Percentiles rank a stretch among this genome's conserved stretches.
Evolutionary conservation across 352 stramenopile genomes (phyloP).

Genomic region (Heterotrichella gracilis): DNA sequence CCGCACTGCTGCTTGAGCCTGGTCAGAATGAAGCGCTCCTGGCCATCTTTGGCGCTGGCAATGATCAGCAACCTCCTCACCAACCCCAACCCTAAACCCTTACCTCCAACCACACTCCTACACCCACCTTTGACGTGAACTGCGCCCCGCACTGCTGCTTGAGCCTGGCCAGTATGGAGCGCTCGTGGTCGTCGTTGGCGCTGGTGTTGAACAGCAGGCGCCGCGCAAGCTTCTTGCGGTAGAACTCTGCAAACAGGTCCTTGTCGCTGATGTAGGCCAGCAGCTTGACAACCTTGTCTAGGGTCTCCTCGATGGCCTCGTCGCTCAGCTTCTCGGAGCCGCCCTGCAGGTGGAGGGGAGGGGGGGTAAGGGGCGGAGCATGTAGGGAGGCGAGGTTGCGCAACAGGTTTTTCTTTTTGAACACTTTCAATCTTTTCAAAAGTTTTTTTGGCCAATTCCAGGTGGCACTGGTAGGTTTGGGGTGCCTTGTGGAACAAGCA

Average conservation of each 20-base stretch:
- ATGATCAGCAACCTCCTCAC: conserved; percentile 83
- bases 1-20: conserved; percentile 92
- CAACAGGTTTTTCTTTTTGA: no score
- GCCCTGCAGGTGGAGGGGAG: no score
- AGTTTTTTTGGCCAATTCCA: no score
- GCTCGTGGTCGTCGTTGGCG: conserved; percentile 75
- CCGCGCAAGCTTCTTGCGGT: conserved; percentile 90
- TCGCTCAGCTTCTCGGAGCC: conserved; percentile 86
- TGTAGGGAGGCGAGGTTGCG: no score
- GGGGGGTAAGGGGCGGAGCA: no score
- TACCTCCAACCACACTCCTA: no score
- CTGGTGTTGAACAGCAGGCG: conserved; percentile 85
- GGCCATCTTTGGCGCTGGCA: conserved; percentile 73
- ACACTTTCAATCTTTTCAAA: no score
- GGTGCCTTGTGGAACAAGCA: no score
- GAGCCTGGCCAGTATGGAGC: conserved; percentile 94
- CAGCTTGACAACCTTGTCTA: conserved; percentile 86
- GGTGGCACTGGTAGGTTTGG: no score
- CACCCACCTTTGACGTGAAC: conserved; percentile 85
- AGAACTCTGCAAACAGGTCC: conserved; percentile 93
- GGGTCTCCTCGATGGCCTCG: conserved; percentile 57
- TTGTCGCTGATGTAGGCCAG: conserved; percentile 98
- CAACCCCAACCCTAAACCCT: no score
- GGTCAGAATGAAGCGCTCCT: conserved; percentile 88
- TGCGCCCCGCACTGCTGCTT: conserved; percentile 89